A percentile compares a stretch with the other conserved stretches of the same genome.
phyloP scores from a whole-genome alignment of 768 basidiomycete species.

The Strobilomyces confusus region DNA sequence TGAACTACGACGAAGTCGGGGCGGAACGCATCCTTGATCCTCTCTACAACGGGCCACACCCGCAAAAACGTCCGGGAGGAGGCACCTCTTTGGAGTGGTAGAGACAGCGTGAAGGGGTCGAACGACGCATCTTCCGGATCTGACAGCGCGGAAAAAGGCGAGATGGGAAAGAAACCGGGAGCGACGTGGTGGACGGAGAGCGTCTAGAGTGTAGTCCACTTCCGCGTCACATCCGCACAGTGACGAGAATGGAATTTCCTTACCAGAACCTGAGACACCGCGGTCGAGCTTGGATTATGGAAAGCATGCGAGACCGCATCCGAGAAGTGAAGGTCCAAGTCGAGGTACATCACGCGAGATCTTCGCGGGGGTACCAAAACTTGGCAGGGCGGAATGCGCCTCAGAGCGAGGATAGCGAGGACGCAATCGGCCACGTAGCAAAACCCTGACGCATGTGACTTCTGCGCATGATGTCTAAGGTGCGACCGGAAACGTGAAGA shows the following conservation, averaged over 20 bases:
- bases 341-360: constrained; percentile 81
- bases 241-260: constrained; percentile 8
- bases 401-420: constrained; percentile 72
- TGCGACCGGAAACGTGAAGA: background rate
- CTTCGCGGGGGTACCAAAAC: constrained; percentile 29
- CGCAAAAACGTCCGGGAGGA: constrained; percentile 56
- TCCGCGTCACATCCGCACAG: background rate
- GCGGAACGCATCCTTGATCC: constrained; percentile 52
- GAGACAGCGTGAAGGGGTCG: constrained; percentile 69
- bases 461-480: constrained; percentile 76
- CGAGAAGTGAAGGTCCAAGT: constrained; percentile 89
- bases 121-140: constrained; percentile 28
- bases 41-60: constrained; percentile 64
- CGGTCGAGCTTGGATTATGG: constrained; percentile 35
- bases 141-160: constrained; percentile 48
- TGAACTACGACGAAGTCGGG: constrained; percentile 83
- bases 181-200: constrained; percentile 82
- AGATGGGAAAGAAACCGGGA: constrained; percentile 79
- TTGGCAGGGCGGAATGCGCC: constrained; percentile 31
- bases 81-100: constrained; percentile 75
- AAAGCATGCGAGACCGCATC: constrained; percentile 86
- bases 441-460: constrained; percentile 78
- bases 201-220: constrained; percentile 40
- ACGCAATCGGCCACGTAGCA: constrained; percentile 93
- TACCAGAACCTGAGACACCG: constrained; percentile 46